Evolutionary conservation across 306 rosid genomes (phyloP), one percentile per base, ranked within the genome.

Genomic region (Glycine latifolia): DNA sequence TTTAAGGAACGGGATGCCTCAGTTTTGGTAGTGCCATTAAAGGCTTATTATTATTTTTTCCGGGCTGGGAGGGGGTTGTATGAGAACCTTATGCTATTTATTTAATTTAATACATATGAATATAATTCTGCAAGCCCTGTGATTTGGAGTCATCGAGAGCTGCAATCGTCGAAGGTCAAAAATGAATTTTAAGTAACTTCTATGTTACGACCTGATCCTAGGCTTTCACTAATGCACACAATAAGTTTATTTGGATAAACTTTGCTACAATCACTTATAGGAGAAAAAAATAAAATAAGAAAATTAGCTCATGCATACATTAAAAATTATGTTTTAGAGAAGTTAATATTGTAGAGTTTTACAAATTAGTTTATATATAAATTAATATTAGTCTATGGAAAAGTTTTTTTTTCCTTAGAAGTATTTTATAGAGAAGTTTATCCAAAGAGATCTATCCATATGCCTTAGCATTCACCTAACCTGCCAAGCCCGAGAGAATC

Each of bases 1-100:
- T 81, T 73, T 52, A 73, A 81, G 79, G 84, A 81, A 73, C 41
- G 39, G 73, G 70, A 78, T 78, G 59, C 81, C 81, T 81, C 86
- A 84, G 46, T 84, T 84, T 81, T 81, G 88, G 82, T 74, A 84
- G 84, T 73, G 77, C 84, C 78, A 73, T 61, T 55, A 35, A 55
- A 78, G 79, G 79, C 41, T 70, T 61, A 8, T 60, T 56, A 49
- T 49, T 11, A 10, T 20, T 75, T 7, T 58, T 6, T 39, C 14
- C 53, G 48, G 73, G 63, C 3, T 11, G 59, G 15, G 0, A 10
- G 10, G 65, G 8, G n/a, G 15, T 37, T 37, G 33, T 74, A 58
- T 77, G 53, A 77, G 16, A 65, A 55, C 17, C 82, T 55, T 70
- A 46, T 39, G 82, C 76, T 78, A 67, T 67, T 67, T 67, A 54